Base-by-base conservation (phyloP, 1,284 basidiomycete species). In the Filobasidium uniguttulatum region DNA sequence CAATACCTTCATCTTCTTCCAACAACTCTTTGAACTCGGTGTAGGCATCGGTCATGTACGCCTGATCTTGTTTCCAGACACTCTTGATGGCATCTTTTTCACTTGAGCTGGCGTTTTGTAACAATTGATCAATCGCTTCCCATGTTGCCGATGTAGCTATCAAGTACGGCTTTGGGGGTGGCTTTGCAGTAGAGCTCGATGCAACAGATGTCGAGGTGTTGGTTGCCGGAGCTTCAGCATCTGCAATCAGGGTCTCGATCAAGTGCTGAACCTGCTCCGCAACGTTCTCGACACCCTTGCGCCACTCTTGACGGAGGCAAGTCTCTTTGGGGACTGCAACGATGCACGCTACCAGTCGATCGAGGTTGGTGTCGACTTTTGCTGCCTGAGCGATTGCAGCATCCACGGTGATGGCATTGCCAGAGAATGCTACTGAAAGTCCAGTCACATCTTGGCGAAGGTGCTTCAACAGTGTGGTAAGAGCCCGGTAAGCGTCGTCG, bases 1-100 rank as follows among this genome's bases (percentile, higher is more conserved):
- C 51, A 8, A 54, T 44, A n/a, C 53, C 53, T 23, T 54, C 53
- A 36, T 54, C 53, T n/a, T 46, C 48, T 25, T 54, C 49, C n/a
- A 54, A 29, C 40, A 54, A 20, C 28, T 54, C 53, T 26, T 51
- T 54, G 46, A 47, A 54, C 46, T 54, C 53, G 19, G 30, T 25
- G 6, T 36, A 23, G 5, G 53, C 53, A 22, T 54, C 53, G 8
- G 50, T 26, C 17, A 54, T 36, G 26, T 33, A 36, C 23, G 48
- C 49, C n/a, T 36, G 38, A 43, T 54, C 49, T 28, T 40, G 35
- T 44, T 50, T 46, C 53, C 53, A 54, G 28, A 47, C 34, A 25
- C 44, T 50, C 29, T 45, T 47, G 29, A 54, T 44, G 4, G 53
- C 53, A 15, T 40, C 25, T 1, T n/a, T 33, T 30, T 54, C 53